Conservation (phyloP, 441 rosid genomes). For the Populus trichocarpa region DNA sequence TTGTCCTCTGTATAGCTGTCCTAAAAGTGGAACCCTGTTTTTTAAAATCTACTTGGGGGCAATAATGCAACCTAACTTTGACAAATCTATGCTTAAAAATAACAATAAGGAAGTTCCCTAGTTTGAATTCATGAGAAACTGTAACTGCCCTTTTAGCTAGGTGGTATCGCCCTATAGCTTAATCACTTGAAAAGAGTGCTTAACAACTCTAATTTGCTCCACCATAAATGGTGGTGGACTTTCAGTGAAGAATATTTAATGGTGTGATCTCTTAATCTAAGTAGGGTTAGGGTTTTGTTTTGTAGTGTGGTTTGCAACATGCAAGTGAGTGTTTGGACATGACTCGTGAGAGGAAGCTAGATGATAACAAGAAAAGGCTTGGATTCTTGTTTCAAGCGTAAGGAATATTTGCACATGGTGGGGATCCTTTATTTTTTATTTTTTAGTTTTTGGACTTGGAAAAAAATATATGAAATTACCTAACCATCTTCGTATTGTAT, state of each 20-base stretch:
- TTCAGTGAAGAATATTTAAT: background rate
- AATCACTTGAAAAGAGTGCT: background rate
- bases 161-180: background rate
- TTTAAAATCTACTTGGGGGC: background rate
- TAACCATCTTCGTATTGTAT: background rate
- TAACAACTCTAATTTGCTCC: background rate
- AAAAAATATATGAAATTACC: background rate
- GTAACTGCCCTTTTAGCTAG: background rate
- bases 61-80: slow-evolving; percentile 1
- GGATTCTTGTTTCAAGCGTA: background rate
- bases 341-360: background rate
- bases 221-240: background rate
- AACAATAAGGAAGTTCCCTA: background rate
- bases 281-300: background rate
- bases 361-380: background rate
- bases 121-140: background rate
- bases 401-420: slow-evolving; percentile 22
- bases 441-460: background rate
- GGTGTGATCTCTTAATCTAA: background rate
- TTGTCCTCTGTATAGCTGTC: background rate
- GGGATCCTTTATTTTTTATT: background rate
- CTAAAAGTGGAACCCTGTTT: too few species aligned
- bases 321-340: background rate
- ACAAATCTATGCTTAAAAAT: background rate
- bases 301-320: background rate